phyloP scores from a whole-genome alignment of 306 rosid species.

The Glycine latifolia region DNA sequence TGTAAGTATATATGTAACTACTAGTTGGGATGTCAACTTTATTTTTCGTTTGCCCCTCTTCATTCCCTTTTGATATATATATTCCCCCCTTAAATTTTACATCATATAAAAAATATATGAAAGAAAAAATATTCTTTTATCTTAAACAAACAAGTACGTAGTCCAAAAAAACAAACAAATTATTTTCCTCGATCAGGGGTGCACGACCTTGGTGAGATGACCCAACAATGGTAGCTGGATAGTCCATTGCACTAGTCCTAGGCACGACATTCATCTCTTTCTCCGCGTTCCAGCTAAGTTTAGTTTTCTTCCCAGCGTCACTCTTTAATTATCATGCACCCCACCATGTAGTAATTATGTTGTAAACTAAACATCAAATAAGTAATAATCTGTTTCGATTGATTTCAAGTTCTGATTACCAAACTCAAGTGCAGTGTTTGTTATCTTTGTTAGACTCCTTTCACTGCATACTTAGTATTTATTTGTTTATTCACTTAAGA shows the following conservation, averaged over 20 bases:
- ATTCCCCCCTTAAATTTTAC: too few relatives aligned
- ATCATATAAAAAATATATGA: not conserved
- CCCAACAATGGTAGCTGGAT: not conserved
- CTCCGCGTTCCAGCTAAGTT: conserved; percentile 13
- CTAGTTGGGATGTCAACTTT: too few relatives aligned
- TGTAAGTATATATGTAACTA: too few relatives aligned
- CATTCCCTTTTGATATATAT: too few relatives aligned
- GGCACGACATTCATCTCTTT: conserved; percentile 11
- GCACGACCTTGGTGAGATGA: not conserved
- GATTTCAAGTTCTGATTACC: not conserved
- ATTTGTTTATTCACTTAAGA: not conserved
- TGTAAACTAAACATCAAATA: too few relatives aligned
- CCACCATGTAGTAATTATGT: too few relatives aligned
- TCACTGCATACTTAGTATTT: not conserved
- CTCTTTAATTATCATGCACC: too few relatives aligned
- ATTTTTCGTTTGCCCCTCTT: too few relatives aligned
- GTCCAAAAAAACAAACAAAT: not conserved
- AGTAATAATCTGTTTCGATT: too few relatives aligned
- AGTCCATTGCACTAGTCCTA: not conserved
- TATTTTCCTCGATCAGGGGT: not conserved
- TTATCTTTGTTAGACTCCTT: not conserved
- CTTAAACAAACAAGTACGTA: not conserved
- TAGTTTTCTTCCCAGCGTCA: too few relatives aligned
- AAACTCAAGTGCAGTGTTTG: not conserved
- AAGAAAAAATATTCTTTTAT: not conserved